Evolutionary conservation across 371 early-diverging fungal species (phyloP), one percentile per base, ranked within the genome.

Genomic region (Blyttiomyces sp.): DNA sequence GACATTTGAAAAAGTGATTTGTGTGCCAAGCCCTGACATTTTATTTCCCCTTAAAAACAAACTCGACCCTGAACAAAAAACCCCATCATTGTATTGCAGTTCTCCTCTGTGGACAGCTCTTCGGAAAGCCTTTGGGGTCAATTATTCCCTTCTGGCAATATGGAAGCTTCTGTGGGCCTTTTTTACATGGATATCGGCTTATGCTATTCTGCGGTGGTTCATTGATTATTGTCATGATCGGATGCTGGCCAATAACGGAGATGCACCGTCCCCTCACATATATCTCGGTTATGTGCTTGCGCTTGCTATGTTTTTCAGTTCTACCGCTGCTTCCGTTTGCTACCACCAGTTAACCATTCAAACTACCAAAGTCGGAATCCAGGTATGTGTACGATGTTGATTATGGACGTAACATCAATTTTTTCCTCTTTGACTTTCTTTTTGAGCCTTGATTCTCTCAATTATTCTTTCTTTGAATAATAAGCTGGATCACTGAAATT

Each of bases 161-260:
- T 87, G 84, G 81, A 84, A 84, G 61, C 51, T 84, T 16, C 43
- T 78, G 13, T 85, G 84, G 83, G 79, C 76, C 21, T 56, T 66
- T 11, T 85, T 83, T 45, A 81, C 80, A 0, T 86, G 82, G 79
- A 49, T 81, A 1, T 80, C 80, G n/a, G 72, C 75, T 2, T 86
- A 79, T 61, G 77, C 64, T 48, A 65, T 85, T 33, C 52, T 85
- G 17, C 74, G 72, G 23, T 63, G 69, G 39, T 58, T 73, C n/a
- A 52, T 83, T 19, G 56, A 61, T 31, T 77, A 69, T 50, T 56
- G 73, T 32, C 76, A 79, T 39, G 26, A 58, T 6, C 36, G 54
- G 4, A 42, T 33, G 32, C 32, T n/a, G 7, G 59, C 48, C 33
- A 13, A 2, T 11, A 43, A 57, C 17, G 60, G 54, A 30, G 5